Evolutionary conservation across 108 stramenopile genomes (phyloP), one percentile per base, ranked within the genome.

Genomic region (Nannochloropsis salina): DNA sequence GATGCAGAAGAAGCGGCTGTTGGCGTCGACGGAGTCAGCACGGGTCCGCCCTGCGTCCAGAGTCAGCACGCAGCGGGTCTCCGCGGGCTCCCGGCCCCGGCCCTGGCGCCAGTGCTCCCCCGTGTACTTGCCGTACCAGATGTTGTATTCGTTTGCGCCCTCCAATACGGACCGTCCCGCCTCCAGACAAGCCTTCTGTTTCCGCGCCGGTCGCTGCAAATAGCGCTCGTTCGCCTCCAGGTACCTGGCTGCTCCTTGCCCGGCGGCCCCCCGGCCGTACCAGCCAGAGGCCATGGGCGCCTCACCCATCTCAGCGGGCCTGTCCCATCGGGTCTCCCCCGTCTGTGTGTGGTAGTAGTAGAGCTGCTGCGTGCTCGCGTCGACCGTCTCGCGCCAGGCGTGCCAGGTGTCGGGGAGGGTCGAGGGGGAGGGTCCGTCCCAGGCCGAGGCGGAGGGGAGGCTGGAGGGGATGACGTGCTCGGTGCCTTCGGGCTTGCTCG

Each of bases 261-360:
- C 61, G n/a, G 61, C 61, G 42, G 85, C 83, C 42, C 91, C 91
- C 43, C 91, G 91, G 40, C 91, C 91, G 74, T 87, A 92, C 91
- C 91, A 92, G 40, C 91, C 91, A 44, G 90, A 82, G 41, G 89
- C 87, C 44, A 86, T 82, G 41, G 90, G 89, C 18, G 90, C 80
- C 45, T 87, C 86, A 41, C 91, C 91, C 86, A 92, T 83, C 82
- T 89, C 92, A 15, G 42, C 15, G 20, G 92, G 92, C 12, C 90
- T 44, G 18, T 90, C 88, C 92, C 92, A 92, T 41, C 80, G 85
- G 43, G 87, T 85, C 80, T 79, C 88, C 40, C 89, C 85, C 15
- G 92, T 91, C 20, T n/a, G 80, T 2, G 22, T 80, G 87, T 92
- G 87, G 86, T 83, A 87, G 84, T 92, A 92, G 86, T 92, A 92